Evolutionary conservation across 2,329 filamentous ascomycete genomes (phyloP).

Genomic region (Fusarium subglutinans): DNA sequence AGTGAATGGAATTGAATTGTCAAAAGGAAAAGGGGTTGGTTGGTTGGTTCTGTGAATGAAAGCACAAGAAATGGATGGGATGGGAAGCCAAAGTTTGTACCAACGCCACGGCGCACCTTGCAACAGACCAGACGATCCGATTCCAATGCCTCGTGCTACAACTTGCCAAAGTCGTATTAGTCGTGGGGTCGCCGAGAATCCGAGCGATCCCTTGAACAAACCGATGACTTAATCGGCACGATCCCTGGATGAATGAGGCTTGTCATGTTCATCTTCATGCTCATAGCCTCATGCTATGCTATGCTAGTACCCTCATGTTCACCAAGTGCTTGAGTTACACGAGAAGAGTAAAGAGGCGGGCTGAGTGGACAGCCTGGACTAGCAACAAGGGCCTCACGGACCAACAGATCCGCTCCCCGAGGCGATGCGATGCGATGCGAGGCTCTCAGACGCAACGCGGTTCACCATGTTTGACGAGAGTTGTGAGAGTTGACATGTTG

Average conservation of each 20-base stretch:
- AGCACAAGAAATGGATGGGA: slow-evolving; percentile 15
- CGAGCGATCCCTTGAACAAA: slow-evolving; percentile 25
- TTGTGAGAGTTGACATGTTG: slow-evolving; percentile 17
- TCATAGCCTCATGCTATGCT: background rate
- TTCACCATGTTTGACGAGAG: slow-evolving; percentile 28
- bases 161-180: background rate
- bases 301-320: background rate
- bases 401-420: slow-evolving; percentile 29
- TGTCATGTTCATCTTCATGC: slow-evolving; percentile 23
- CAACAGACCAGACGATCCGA: slow-evolving; percentile 31
- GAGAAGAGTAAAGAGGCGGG: slow-evolving; percentile 28
- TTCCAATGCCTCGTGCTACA: slow-evolving; percentile 10
- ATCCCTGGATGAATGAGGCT: slow-evolving; percentile 11
- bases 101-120: slow-evolving; percentile 27
- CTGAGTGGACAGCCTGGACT: slow-evolving; percentile 29
- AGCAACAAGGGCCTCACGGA: slow-evolving; percentile 26
- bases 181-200: slow-evolving; percentile 34
- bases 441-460: slow-evolving; percentile 26
- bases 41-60: slow-evolving; percentile 19
- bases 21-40: slow-evolving; percentile 24
- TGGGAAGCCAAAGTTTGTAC: slow-evolving; percentile 29
- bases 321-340: slow-evolving; percentile 9
- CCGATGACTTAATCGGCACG: slow-evolving; percentile 24
- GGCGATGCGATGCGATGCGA: background rate
- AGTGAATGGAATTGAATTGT: slow-evolving; percentile 22